Base-by-base conservation (phyloP, 305 asterid species). In the Fraxinus nigra region DNA sequence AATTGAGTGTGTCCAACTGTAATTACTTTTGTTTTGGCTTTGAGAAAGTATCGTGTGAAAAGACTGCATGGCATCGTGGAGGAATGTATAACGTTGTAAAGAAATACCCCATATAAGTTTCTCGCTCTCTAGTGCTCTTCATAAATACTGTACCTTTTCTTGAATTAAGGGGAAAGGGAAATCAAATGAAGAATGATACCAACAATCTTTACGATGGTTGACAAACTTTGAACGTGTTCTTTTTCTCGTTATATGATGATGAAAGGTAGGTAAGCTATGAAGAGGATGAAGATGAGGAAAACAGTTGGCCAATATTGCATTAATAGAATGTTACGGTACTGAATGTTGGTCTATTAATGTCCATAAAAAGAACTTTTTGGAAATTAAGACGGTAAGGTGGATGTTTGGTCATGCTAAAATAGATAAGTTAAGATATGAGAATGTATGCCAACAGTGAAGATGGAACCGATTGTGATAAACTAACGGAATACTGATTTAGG, bases 131-230 rank as follows among this genome's bases (percentile, higher is more conserved):
- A 73, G 75, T 80, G 54, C 76, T 26, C 28, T 37, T 77, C 75
- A 10, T 51, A 34, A 73, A 61, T 76, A 46, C 38, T 73, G 75
- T 78, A 38, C 34, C 32, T 79, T 38, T 54, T 70, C 38, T 78
- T 70, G 48, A 65, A 28, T 59, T 72, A 77, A 78, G 14, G 65
- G 43, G 61, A 63, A n/a, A 24, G 77, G 72, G 72, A 69, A 80
- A 24, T 8, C 24, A 30, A 18, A 28, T 63, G 79, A 6, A 59
- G 70, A 20, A 51, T 51, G 24, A 16, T 51, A 4, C 63, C 63
- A 51, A 51, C 8, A 51, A 51, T 51, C 24, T 51, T 51, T 51
- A 2, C 9, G 3, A 22, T n/a, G 70, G 70, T 18, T 18, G 32
- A 59, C 4, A 20, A 22, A 59, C 9, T 59, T 22, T 22, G 30